phyloP scores from a whole-genome alignment of 75 land plant species.

The Adiantum capillusveneris region DNA sequence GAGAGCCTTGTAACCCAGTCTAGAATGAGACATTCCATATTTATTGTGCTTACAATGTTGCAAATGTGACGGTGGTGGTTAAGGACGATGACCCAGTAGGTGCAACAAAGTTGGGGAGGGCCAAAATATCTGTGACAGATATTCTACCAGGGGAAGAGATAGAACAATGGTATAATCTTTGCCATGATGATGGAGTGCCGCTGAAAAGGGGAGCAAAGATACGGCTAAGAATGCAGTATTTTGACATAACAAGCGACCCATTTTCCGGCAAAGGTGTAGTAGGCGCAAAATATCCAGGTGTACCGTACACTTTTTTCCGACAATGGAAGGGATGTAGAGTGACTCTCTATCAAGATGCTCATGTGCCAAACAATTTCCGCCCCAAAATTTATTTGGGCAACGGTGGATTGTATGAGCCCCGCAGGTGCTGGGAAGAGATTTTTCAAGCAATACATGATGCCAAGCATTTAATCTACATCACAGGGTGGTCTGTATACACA shows the following conservation, averaged over 20 bases:
- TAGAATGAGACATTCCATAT: constrained; percentile 36
- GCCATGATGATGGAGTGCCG: constrained; percentile 10
- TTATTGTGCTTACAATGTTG: constrained; percentile 27
- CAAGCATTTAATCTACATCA: constrained; percentile 29
- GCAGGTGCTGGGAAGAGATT: constrained; percentile 31
- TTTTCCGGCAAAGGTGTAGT: constrained; percentile 10
- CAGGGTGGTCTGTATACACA: constrained; percentile 33
- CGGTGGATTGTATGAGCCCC: constrained; percentile 6
- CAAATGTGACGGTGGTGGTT: constrained; percentile 9
- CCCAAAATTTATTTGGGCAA: constrained; percentile 14
- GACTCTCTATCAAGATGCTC: constrained; percentile 22
- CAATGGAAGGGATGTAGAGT: constrained; percentile 20
- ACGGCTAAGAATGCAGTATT: constrained; percentile 8
- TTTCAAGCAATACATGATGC: constrained; percentile 23
- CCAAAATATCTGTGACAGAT: constrained; percentile 13
- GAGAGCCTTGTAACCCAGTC: constrained; percentile 15
- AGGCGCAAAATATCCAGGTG: constrained; percentile 9
- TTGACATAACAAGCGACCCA: constrained; percentile 6
- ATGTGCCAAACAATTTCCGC: constrained; percentile 19
- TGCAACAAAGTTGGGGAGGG: constrained; percentile 16
- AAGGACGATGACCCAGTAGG: constrained; percentile 33
- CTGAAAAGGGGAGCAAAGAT: not conserved
- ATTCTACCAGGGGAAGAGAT: constrained; percentile 13
- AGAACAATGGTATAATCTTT: constrained; percentile 17
- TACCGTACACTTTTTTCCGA: constrained; percentile 16